These are phyloP conservation scores for Spathaspora girioi DNA, from an alignment of 805 yeast genomes.

Conservation along the genomic window DNA sequence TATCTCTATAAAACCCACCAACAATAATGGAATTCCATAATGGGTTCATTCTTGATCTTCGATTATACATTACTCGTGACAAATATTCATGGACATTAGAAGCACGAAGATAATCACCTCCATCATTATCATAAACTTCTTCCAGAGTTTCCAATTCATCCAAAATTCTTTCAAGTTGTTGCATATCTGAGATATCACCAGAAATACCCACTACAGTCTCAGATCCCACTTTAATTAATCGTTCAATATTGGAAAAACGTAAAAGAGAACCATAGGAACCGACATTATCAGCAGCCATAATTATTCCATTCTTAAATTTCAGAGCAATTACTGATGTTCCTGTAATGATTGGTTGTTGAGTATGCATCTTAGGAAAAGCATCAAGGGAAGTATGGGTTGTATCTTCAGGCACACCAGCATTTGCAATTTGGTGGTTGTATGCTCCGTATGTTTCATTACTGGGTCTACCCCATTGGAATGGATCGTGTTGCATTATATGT, in stretches of 20 bases:
- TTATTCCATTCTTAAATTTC: constrained; percentile 85
- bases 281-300: constrained; percentile 92
- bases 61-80: constrained; percentile 75
- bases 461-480: constrained; percentile 95
- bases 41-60: constrained; percentile 93
- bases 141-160: constrained; percentile 72
- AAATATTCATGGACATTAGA: constrained; percentile 85
- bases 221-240: constrained; percentile 79
- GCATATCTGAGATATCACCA: constrained; percentile 94
- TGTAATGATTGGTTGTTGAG: constrained; percentile 93
- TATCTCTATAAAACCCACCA: constrained; percentile 76
- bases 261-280: constrained; percentile 91
- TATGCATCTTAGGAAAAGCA: constrained; percentile 69
- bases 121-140: constrained; percentile 75
- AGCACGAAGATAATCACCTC: constrained; percentile 62
- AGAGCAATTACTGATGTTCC: constrained; percentile 94
- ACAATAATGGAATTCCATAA: constrained; percentile 92
- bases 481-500: constrained; percentile 84
- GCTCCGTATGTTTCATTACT: constrained; percentile 74
- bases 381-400: constrained; percentile 4
- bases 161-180: constrained; percentile 68
- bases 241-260: constrained; percentile 79
- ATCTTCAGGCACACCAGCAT: constrained; percentile 40
- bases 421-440: constrained; percentile 72
- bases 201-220: constrained; percentile 89